A percentile compares a stretch with the other conserved stretches of the same genome.
Conservation (phyloP, 2,329 filamentous ascomycete species). For the Penicillium sp. region DNA sequence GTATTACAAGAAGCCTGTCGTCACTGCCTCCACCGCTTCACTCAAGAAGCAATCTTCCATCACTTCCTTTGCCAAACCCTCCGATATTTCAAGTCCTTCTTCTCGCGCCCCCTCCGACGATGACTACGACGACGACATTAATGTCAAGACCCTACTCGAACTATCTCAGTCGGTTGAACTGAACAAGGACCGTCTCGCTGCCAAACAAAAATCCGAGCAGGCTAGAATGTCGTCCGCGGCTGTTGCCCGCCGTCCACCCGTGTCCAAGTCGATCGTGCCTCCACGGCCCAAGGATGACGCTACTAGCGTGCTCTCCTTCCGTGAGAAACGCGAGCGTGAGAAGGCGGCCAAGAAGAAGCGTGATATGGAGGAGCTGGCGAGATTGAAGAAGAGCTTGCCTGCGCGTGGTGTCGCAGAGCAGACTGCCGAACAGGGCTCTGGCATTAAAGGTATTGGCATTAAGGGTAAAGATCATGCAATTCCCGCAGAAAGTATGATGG, state of each 20-base stretch:
- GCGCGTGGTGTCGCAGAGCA: constrained; percentile 53
- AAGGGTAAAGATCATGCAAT: constrained; percentile 75
- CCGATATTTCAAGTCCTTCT: constrained; percentile 35
- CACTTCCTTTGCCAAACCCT: constrained; percentile 39
- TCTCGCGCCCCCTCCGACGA: constrained; percentile 36
- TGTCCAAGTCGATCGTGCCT: constrained; percentile 25
- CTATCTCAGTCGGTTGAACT: constrained; percentile 44
- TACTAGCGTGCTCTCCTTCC: constrained; percentile 57
- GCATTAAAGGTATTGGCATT: constrained; percentile 68
- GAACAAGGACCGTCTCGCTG: constrained; percentile 39
- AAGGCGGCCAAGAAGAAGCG: constrained; percentile 71
- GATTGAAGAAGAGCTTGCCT: constrained; percentile 57
- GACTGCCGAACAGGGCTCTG: constrained; percentile 75
- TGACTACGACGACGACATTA: constrained; percentile 41
- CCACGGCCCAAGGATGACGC: constrained; percentile 31
- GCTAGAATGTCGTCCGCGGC: constrained; percentile 24
- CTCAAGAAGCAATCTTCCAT: constrained; percentile 47
- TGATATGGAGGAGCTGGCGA: constrained; percentile 69
- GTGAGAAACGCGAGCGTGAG: constrained; percentile 70
- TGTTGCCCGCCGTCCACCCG: constrained; percentile 17
- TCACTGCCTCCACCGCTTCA: constrained; percentile 40
- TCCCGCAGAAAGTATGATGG: constrained; percentile 81
- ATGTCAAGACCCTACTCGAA: constrained; percentile 42
- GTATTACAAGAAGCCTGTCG: constrained; percentile 46
- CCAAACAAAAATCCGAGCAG: constrained; percentile 30